Base-by-base conservation (phyloP, 2,329 filamentous ascomycete genomes). In the Coniochaeta pulveracea region DNA sequence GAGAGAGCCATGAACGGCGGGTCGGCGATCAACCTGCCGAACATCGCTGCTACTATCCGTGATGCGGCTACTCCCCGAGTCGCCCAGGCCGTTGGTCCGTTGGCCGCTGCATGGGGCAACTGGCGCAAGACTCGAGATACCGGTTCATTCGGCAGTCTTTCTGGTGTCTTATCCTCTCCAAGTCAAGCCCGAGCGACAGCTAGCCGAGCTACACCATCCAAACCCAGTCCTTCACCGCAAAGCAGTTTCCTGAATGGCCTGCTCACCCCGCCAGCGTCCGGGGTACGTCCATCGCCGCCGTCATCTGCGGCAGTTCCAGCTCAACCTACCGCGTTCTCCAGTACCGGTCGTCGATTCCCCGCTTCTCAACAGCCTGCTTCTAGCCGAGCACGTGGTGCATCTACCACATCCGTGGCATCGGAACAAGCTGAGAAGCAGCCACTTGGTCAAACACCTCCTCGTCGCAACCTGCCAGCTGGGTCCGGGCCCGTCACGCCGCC, bases 81-180 rank as follows among this genome's bases (percentile, higher is more conserved):
- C 11, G 85, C 84, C 5, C 80, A 93, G 51, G 81, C 80, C 4
- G 80, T 94, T 16, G 85, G 73, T 2, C 75, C 74, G 16, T 54
- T 79, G 23, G 72, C 85, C n/a, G 85, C 86, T n/a, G 89, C 86
- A n/a, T 93, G 88, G 75, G 88, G 85, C 29, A 94, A 80, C 55
- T 95, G 89, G 89, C 79, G 88, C 34, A 89, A 81, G 52, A 73
- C 70, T 11, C 69, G 66, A 45, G 71, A 73, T 36, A 58, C 58
- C 5, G 58, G 27, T 10, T 36, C 42, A 16, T 62, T 67, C 41
- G 52, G 54, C 35, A 60, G 62, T 48, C 47, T 75, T 26, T 63
- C 73, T 33, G 57, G 64, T 9, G 58, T 56, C 17, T 46, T 64
- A 23, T 59, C 57, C 33, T 68, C 6, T 61, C 67, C 10, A 55